Base-by-base conservation (phyloP, 2,329 filamentous ascomycete species). In the Botrytis galanthina region DNA sequence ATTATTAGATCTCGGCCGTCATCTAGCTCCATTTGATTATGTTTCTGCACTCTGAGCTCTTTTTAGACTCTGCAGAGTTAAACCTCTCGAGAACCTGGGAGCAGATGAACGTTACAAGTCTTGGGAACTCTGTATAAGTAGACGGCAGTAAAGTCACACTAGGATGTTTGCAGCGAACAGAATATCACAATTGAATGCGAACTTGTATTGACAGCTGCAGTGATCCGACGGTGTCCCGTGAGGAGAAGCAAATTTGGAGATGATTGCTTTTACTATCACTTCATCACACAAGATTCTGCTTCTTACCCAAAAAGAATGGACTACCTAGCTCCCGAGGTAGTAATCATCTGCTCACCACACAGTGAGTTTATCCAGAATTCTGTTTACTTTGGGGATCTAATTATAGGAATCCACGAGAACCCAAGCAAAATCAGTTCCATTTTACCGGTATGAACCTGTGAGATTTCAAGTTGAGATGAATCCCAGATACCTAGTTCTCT, bases 151-250 rank as follows among this genome's bases (percentile, higher is more conserved):
- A 35, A 48, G 35, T 9, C 39, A 57, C 35, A 39, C 46, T 16
- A 54, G 16, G 22, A n/a, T 57, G 35, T 57, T 57, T 29, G 35
- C 48, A 42, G 64, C 64, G 26, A 57, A 57, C 16, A 29, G 26
- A 16, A 37, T 10, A 5, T 54, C 46, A 32, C 9, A 37, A 68
- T 42, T 57, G 64, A 54, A 54, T 39, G 16, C 64, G 48, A 68
- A 35, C 20, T 42, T 32, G 32, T 67, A 51, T 37, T 68, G 66
- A 68, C 66, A 57, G 26, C 66, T 39, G 66, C 35, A 29, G 66
- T 68, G 35, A 68, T 32, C 66, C 66, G 66, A 57, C 48, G 48
- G 66, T 18, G 51, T 12, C 7, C 46, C 32, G 26, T 29, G 46
- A 67, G 46, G 54, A 67, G 46, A 67, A 67, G 32, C 37, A 67